Evolutionary conservation across 345 rosid genomes (phyloP).

Genomic region (Alliaria petiolata): DNA sequence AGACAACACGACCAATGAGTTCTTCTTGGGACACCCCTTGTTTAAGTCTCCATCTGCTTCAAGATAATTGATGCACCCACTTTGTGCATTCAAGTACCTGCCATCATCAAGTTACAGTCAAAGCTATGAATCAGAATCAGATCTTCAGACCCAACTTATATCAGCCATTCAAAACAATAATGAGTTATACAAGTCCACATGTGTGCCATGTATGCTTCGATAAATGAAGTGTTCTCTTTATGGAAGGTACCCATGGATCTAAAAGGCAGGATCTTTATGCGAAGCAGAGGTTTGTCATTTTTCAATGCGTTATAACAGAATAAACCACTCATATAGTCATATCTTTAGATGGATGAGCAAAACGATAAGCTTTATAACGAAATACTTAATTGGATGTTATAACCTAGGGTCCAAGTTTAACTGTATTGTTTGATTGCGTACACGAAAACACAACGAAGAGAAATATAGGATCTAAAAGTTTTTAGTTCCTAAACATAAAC

Average conservation of each 20-base stretch:
- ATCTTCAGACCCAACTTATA: slow-evolving; percentile 1
- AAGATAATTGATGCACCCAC: slow-evolving; percentile 33
- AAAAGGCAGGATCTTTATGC: neutral
- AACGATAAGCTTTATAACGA: too few relatives aligned
- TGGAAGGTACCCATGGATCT: neutral
- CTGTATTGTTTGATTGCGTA: neutral
- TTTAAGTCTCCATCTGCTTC: slow-evolving; percentile 28
- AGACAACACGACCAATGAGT: slow-evolving; percentile 21
- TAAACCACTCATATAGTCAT: neutral
- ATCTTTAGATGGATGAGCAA: too few relatives aligned
- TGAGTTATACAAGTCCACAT: neutral
- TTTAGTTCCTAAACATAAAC: slow-evolving; percentile 6
- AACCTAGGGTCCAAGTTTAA: neutral
- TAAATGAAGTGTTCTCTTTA: neutral
- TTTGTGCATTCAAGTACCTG: slow-evolving; percentile 68
- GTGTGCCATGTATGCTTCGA: neutral
- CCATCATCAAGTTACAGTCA: slow-evolving; percentile 13
- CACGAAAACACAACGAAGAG: neutral
- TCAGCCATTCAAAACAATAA: neutral
- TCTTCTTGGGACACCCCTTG: slow-evolving; percentile 35
- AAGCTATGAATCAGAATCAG: neutral
- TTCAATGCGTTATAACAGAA: neutral
- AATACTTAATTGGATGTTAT: too few relatives aligned
- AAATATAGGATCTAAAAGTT: neutral
- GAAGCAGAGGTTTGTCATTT: neutral